Base-by-base conservation (phyloP, 768 basidiomycete species). In the Lactifluus volemus region DNA sequence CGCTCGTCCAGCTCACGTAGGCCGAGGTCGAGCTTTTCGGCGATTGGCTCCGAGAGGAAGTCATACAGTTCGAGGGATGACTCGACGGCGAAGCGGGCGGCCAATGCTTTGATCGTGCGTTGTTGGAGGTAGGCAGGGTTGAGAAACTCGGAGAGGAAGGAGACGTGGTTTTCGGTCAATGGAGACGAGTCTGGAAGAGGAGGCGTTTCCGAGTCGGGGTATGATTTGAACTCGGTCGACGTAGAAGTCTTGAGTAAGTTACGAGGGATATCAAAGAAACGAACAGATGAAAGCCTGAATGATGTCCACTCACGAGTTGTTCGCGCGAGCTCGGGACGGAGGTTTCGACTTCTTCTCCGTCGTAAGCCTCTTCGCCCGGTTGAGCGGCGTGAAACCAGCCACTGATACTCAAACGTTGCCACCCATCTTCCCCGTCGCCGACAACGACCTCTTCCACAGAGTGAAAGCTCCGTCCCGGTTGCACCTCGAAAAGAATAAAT, bases 301-400 rank as follows among this genome's bases (percentile, higher is more conserved):
- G n/a, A n/a, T n/a, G n/a, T n/a, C n/a, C n/a, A n/a, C 91, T 73
- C 68, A 96, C 95, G 39, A 98, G 86, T 72, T 98, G 96, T 70
- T 95, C 90, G 58, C 95, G 80, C 4, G 93, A 95, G 72, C 86
- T 92, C 73, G 89, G 88, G 36, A 79, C 66, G 53, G 75, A 67
- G 38, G 38, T 38, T 72, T 42, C 72, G 68, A 15, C 72, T 12
- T 73, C 61, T 48, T 85, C 84, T 0, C 78, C 74, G 50, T 82
- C 78, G 68, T 91, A 92, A 0, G 91, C 94, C 42, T 93, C 89
- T 71, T 98, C 96, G 11, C 90, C 92, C 64, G 88, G 85, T 68
- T 96, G 85, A 0, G 92, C 87, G 25, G 86, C 84, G 70, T 98
- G 96, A 76, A 98, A 98, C 96, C 96, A 98, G 7, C 96, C 96